These are phyloP conservation scores for Diutina catenulata DNA, from an alignment of 1,139 yeast species.

Conservation along the genomic window DNA sequence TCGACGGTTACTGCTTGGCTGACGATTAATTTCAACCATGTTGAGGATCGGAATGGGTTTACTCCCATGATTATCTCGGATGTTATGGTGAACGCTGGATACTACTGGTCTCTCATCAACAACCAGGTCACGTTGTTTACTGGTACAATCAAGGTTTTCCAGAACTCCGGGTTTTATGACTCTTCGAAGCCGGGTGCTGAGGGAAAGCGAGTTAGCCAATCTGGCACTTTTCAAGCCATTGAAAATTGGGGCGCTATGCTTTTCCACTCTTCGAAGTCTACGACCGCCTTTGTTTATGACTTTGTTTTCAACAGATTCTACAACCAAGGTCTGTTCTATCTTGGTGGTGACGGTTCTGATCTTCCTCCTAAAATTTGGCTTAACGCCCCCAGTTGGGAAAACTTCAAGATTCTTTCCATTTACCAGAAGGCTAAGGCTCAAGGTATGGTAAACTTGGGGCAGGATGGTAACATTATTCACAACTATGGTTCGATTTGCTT, in stretches of 20 bases:
- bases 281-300: neutral
- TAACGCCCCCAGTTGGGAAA: neutral
- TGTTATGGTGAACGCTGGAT: no score
- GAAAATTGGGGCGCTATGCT: neutral
- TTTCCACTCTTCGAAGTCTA: neutral
- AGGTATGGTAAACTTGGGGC: neutral
- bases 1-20: no score
- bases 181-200: constrained; percentile 3
- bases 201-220: no score
- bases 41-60: no score
- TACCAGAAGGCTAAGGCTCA: neutral
- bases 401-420: neutral
- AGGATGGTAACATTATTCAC: constrained; percentile 1
- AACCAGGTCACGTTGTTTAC: neutral
- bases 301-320: neutral
- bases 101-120: constrained; percentile 4
- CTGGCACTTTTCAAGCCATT: no score
- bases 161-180: neutral
- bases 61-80: no score
- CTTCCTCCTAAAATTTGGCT: neutral
- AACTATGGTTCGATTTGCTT: constrained; percentile 8
- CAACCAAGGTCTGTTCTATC: neutral
- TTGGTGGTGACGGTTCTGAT: neutral
- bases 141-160: neutral
- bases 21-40: no score